phyloP scores from a whole-genome alignment of 306 rosid genomes.

The Begonia loranthoides region DNA sequence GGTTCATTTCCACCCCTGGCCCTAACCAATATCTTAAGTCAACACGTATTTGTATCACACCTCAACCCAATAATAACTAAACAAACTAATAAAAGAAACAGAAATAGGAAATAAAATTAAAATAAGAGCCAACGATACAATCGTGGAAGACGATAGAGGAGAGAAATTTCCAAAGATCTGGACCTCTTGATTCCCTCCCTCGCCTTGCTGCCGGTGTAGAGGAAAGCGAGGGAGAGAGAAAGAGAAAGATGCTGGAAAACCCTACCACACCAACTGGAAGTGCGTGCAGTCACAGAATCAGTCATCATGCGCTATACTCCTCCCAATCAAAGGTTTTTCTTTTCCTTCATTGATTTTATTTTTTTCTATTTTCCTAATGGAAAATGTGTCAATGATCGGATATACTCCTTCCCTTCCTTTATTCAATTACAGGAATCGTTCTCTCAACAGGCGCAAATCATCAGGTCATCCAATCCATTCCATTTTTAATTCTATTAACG shows the following conservation, averaged over 20 bases:
- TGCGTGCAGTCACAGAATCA: slow-evolving; percentile 23
- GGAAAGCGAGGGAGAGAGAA: slow-evolving; percentile 1
- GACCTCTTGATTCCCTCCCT: too few species aligned
- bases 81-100: too few species aligned
- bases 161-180: too few species aligned
- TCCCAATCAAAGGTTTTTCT: slow-evolving; percentile 44
- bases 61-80: too few species aligned
- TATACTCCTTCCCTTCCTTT: too few species aligned
- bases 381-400: too few species aligned
- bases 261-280: slow-evolving; percentile 12
- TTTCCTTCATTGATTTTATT: background rate
- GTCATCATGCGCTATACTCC: slow-evolving; percentile 51
- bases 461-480: slow-evolving; percentile 23
- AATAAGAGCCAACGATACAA: too few species aligned
- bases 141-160: too few species aligned
- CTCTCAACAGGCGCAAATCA: slow-evolving; percentile 50
- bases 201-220: background rate
- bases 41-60: too few species aligned
- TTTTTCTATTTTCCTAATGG: background rate
- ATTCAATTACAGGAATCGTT: slow-evolving; percentile 34
- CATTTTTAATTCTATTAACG: background rate
- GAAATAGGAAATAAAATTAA: too few species aligned
- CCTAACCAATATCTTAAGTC: too few species aligned
- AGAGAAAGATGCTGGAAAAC: slow-evolving; percentile 39
- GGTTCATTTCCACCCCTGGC: too few species aligned